Conservation (phyloP, 345 rosid species). For the Reutealis trisperma region DNA sequence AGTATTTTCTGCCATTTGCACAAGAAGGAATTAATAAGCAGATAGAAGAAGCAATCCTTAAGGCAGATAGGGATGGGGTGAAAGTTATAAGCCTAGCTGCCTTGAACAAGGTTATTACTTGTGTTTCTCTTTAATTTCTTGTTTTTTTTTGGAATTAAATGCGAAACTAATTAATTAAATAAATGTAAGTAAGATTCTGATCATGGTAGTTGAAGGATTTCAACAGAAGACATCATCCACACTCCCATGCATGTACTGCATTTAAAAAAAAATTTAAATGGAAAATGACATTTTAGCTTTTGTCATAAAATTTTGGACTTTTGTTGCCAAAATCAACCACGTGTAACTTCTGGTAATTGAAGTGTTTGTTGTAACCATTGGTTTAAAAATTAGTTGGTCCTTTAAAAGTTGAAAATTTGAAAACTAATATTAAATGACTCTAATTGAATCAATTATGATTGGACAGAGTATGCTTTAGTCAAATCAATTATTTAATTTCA, state of each 20-base stretch:
- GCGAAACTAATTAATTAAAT: background rate
- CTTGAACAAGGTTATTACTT: constrained; percentile 60
- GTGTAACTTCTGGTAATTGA: too few species aligned
- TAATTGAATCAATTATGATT: too few species aligned
- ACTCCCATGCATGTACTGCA: background rate
- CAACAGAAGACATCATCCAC: background rate
- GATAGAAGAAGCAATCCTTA: constrained; percentile 79
- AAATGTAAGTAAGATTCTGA: background rate
- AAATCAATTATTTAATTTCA: too few species aligned
- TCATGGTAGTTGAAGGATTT: constrained; percentile 32
- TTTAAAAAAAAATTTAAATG: background rate
- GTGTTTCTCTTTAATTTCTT: background rate
- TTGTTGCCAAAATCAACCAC: too few species aligned
- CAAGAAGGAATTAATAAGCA: constrained; percentile 73
- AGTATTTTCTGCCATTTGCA: constrained; percentile 98
- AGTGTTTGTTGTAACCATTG: too few species aligned
- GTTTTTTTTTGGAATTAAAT: background rate
- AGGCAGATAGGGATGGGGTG: constrained; percentile 78
- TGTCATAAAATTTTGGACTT: too few species aligned
- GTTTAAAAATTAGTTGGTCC: too few species aligned
- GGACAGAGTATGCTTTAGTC: too few species aligned
- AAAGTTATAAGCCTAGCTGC: constrained; percentile 99
- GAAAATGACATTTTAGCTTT: background rate
- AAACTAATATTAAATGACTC: too few species aligned
- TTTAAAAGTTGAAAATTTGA: too few species aligned